A percentile compares a stretch with the other conserved stretches of the same genome.
Evolutionary conservation across 257 asterid species (phyloP).

Genomic region (Thymus quinquecostatus): DNA sequence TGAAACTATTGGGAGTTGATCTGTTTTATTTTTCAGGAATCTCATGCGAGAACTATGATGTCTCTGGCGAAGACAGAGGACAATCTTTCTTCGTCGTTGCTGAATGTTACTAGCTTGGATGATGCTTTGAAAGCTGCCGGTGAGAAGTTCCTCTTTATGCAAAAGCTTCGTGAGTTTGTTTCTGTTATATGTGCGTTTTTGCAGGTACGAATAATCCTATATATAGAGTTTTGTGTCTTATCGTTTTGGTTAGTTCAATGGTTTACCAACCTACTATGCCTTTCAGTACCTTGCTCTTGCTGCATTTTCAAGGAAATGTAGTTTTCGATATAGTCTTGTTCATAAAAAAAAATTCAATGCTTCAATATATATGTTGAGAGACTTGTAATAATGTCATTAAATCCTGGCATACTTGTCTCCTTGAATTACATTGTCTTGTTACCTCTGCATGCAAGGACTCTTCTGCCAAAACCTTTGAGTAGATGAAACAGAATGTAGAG

Average conservation of each 20-base stretch:
- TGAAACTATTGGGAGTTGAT: slow-evolving; percentile 1
- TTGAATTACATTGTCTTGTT: slow-evolving; percentile 6
- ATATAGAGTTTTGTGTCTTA: slow-evolving; percentile 31
- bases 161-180: slow-evolving; percentile 97
- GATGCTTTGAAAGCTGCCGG: slow-evolving; percentile 80
- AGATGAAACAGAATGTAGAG: not conserved
- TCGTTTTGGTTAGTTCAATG: slow-evolving; percentile 29
- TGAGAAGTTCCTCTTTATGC: slow-evolving; percentile 99
- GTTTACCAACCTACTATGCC: slow-evolving; percentile 20
- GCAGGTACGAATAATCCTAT: slow-evolving; percentile 76
- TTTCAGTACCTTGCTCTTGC: slow-evolving; percentile 15
- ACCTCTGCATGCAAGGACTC: not conserved
- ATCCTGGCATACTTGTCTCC: not conserved
- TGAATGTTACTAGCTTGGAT: slow-evolving; percentile 71
- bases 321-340: not conserved
- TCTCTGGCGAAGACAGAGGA: slow-evolving; percentile 72
- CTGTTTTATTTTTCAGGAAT: slow-evolving; percentile 56
- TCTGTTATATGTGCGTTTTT: slow-evolving; percentile 91
- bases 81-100: slow-evolving; percentile 73
- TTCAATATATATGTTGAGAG: not conserved
- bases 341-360: not conserved
- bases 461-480: slow-evolving; percentile 3
- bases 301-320: slow-evolving; percentile 16
- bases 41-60: slow-evolving; percentile 64
- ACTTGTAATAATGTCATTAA: not conserved